Evolutionary conservation across 179 eudicot genomes (phyloP).

Genomic region (Beta lomatogona): DNA sequence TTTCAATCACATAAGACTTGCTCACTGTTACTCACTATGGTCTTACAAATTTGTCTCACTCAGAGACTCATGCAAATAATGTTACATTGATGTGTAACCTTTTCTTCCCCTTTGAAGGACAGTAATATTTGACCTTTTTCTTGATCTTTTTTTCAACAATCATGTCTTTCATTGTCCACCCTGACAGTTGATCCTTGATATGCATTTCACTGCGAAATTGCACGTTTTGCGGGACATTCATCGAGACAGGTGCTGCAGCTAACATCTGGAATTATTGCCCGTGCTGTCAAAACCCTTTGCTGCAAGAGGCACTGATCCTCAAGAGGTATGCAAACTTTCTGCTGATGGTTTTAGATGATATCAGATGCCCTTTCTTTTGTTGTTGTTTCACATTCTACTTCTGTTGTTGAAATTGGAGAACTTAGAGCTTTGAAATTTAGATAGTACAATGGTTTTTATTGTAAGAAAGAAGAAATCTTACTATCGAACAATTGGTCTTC

Average conservation of each 20-base stretch:
- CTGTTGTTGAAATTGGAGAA: too few relatives aligned
- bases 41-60: background rate
- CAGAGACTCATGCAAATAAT: background rate
- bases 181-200: constrained; percentile 85
- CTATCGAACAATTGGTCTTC: too few relatives aligned
- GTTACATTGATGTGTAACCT: background rate
- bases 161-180: background rate
- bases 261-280: constrained; percentile 80
- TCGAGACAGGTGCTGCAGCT: constrained; percentile 74
- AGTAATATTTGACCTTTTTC: too few relatives aligned
- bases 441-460: too few relatives aligned
- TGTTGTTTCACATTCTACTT: too few relatives aligned
- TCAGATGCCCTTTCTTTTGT: too few relatives aligned
- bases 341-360: background rate
- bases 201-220: constrained; percentile 99
- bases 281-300: constrained; percentile 85
- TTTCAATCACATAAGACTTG: background rate
- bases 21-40: background rate
- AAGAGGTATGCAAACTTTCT: constrained; percentile 51
- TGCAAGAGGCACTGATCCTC: constrained; percentile 83
- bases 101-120: background rate
- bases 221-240: constrained; percentile 84
- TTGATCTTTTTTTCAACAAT: background rate
- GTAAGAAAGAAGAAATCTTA: too few relatives aligned
- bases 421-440: too few relatives aligned